Evolutionary conservation across 176 grass and related monocot species (phyloP).

Genomic region (Neostapfia colusana): DNA sequence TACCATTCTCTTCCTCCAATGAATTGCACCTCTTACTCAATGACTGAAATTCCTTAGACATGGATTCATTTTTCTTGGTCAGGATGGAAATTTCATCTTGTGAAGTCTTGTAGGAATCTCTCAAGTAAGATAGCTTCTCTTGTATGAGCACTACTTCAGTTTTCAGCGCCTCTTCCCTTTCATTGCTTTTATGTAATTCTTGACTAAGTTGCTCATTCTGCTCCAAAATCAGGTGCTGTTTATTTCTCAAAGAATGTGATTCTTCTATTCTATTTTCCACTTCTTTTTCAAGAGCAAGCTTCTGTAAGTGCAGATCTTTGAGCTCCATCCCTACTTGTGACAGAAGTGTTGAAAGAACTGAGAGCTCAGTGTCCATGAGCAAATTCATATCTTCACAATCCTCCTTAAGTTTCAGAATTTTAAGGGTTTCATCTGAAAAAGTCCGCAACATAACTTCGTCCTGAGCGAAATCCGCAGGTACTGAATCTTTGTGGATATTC

Average conservation of each 20-base stretch:
- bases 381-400: constrained; percentile 59
- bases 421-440: constrained; percentile 55
- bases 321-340: constrained; percentile 68
- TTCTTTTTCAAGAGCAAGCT: constrained; percentile 57
- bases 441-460: constrained; percentile 61
- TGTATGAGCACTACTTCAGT: constrained; percentile 43
- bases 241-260: constrained; percentile 43
- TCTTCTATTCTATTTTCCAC: constrained; percentile 47
- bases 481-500: constrained; percentile 51
- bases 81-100: constrained; percentile 51
- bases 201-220: constrained; percentile 57
- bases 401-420: constrained; percentile 58
- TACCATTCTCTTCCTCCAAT: constrained; percentile 48
- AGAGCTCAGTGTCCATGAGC: constrained; percentile 60
- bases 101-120: constrained; percentile 35
- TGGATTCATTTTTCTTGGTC: constrained; percentile 47
- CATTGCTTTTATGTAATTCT: constrained; percentile 45
- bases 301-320: constrained; percentile 56
- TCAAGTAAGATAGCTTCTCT: constrained; percentile 51
- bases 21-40: constrained; percentile 48
- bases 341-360: constrained; percentile 60
- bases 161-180: constrained; percentile 57
- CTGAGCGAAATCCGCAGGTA: constrained; percentile 47
- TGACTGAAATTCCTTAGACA: constrained; percentile 48
- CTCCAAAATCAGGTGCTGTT: constrained; percentile 39